Base-by-base conservation (phyloP, 2,329 filamentous ascomycete species). In the Colletotrichum sp. region DNA sequence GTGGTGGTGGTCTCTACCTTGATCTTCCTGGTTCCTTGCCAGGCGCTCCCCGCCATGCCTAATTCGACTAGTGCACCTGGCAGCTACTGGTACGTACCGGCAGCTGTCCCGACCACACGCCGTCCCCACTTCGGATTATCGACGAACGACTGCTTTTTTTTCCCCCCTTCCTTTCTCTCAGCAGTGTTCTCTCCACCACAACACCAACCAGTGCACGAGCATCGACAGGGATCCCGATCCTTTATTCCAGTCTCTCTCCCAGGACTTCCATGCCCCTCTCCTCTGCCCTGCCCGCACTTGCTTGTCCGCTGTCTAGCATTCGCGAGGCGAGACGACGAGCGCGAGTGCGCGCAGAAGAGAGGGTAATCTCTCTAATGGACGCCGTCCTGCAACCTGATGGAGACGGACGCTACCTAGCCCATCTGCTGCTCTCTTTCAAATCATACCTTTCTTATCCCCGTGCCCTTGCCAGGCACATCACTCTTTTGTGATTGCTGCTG, bases 181-280 rank as follows among this genome's bases (percentile, higher is more conserved):
- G n/a, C 67, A 77, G 65, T 62, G 56, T 74, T 66, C 68, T 77
- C 75, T 67, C 77, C 70, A 75, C 64, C 60, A 78, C 77, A 77
- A 75, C 76, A 78, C 74, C 69, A 71, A 75, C 78, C 66, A 75
- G 77, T 66, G 77, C 56, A 71, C 70, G 60, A 67, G 66, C 70
- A 64, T 61, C 64, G 58, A 60, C 76, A 75, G 67, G 76, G 74
- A 77, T 77, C 25, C 25, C 34, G 32, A 77, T 77, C 76, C 76
- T 77, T 56, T 66, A 22, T 52, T 58, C 39, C 70, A 74, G 71
- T 66, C 52, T 58, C 67, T 68, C 61, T 64, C 36, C 34, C 34
- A 30, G 68, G 36, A 39, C 32, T 68, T 58, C 48, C 25, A 34
- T 27, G 32, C 27, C n/a, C n/a, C 25, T 43, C 22, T 27, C n/a